Evolutionary conservation across 768 basidiomycete genomes (phyloP).

Genomic region (Lyophyllum semitale): DNA sequence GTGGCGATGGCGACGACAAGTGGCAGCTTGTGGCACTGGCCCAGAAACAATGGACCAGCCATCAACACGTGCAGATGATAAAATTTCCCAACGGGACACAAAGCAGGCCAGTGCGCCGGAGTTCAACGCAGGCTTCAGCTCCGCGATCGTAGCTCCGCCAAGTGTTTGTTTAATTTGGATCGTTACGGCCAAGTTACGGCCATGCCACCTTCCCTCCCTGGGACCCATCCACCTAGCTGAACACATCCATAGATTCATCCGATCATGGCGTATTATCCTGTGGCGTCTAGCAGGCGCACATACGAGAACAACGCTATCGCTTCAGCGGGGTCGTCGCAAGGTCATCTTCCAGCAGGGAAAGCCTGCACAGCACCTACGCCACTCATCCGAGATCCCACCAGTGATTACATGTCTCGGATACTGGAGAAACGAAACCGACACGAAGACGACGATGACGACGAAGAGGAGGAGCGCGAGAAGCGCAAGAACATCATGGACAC

Average conservation of each 20-base stretch:
- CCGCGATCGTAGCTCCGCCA: background rate
- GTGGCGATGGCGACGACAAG: no score
- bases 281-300: background rate
- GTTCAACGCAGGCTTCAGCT: background rate
- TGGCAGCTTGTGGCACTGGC: background rate
- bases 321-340: background rate
- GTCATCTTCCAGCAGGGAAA: background rate
- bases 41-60: background rate
- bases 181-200: background rate
- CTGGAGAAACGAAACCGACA: background rate
- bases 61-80: background rate
- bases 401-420: no score
- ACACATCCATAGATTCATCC: background rate
- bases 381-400: background rate
- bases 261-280: background rate
- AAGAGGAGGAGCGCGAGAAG: background rate
- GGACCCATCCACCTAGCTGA: background rate
- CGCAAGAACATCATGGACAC: constrained; percentile 12
- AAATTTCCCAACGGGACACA: background rate
- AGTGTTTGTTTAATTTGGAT: background rate
- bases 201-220: background rate
- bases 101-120: background rate
- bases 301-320: background rate
- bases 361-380: background rate
- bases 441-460: background rate